phyloP scores from a whole-genome alignment of 2,329 filamentous ascomycete species.

The Ustilaginoidea virens region DNA sequence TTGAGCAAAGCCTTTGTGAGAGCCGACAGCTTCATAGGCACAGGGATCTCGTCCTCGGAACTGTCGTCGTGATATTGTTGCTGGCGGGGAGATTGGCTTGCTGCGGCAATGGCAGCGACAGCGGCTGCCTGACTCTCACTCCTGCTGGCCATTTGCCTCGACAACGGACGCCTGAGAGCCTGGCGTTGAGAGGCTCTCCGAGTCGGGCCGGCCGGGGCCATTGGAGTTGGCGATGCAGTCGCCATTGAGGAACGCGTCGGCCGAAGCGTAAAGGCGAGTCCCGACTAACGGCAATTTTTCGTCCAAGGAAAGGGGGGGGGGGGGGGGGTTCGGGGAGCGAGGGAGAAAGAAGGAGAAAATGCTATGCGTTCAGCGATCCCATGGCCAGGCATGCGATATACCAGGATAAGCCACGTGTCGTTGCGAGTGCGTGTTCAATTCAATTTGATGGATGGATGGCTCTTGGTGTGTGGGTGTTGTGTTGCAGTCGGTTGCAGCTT shows the following conservation, averaged over 20 bases:
- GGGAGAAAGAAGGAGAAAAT: too few species aligned
- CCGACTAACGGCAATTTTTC: too few species aligned
- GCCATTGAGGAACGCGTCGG: conserved; percentile 25
- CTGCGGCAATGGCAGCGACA: conserved; percentile 11
- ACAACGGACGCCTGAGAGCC: conserved; percentile 32
- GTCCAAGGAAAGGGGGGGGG: too few species aligned
- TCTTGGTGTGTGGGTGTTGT: too few species aligned
- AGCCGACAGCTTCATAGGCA: conserved; percentile 86
- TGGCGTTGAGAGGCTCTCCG: conserved; percentile 41
- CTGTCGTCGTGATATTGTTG: conserved; percentile 53
- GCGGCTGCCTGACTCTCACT: conserved; percentile 28
- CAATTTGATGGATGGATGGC: too few species aligned
- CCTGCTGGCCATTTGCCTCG: conserved; percentile 28
- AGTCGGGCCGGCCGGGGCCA: conserved; percentile 32
- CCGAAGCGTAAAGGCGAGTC: too few species aligned
- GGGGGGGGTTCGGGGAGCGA: too few species aligned
- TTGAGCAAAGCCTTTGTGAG: conserved; percentile 75
- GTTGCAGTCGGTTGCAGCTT: too few species aligned
- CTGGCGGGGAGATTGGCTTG: conserved; percentile 22
- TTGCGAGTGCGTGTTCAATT: too few species aligned
- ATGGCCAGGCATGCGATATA: too few species aligned
- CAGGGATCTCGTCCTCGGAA: conserved; percentile 85
- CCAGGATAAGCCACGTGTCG: too few species aligned
- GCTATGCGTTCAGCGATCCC: too few species aligned
- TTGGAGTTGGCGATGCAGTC: conserved; percentile 38